A percentile compares a stretch with the other conserved stretches of the same genome.
Conservation (phyloP, 2,329 filamentous ascomycete genomes). For the Botrytis aclada region DNA sequence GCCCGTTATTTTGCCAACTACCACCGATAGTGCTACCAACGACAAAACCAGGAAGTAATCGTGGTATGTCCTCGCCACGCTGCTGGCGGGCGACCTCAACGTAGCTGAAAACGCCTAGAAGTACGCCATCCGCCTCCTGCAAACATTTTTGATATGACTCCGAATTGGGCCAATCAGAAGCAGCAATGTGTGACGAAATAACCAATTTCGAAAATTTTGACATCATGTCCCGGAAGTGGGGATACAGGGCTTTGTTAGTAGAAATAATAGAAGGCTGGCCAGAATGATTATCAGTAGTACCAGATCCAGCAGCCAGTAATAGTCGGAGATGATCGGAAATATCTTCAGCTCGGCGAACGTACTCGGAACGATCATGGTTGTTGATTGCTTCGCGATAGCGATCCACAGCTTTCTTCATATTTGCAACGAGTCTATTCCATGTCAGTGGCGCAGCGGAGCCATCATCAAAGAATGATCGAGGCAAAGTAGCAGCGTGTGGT, state of each 20-base stretch:
- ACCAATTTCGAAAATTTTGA: constrained; percentile 99
- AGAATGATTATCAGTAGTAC: constrained; percentile 97
- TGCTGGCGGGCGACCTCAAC: constrained; percentile 94
- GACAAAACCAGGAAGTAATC: constrained; percentile 91
- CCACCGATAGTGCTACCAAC: constrained; percentile 80
- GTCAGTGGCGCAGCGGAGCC: constrained; percentile 75
- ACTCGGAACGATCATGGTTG: constrained; percentile 79
- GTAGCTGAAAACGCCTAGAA: constrained; percentile 92
- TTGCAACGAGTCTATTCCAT: constrained; percentile 85
- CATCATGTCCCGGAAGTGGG: constrained; percentile 99
- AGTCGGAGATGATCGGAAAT: constrained; percentile 95
- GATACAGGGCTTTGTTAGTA: constrained; percentile 94
- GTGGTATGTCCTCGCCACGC: constrained; percentile 85
- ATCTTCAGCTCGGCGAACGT: constrained; percentile 91
- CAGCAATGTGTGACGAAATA: constrained; percentile 94
- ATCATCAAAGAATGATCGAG: constrained; percentile 88
- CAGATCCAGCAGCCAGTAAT: constrained; percentile 90
- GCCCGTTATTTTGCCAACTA: constrained; percentile 76
- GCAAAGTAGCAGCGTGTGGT: constrained; percentile 53
- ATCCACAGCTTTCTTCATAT: constrained; percentile 89
- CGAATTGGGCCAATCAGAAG: constrained; percentile 89
- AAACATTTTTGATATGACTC: constrained; percentile 94
- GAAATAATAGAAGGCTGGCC: constrained; percentile 99
- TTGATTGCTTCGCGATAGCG: constrained; percentile 87
- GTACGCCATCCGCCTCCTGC: constrained; percentile 94